Evolutionary conservation across 495 filamentous ascomycete species (phyloP), one percentile per base, ranked within the genome.

Genomic region (Neohortaea acidophila): DNA sequence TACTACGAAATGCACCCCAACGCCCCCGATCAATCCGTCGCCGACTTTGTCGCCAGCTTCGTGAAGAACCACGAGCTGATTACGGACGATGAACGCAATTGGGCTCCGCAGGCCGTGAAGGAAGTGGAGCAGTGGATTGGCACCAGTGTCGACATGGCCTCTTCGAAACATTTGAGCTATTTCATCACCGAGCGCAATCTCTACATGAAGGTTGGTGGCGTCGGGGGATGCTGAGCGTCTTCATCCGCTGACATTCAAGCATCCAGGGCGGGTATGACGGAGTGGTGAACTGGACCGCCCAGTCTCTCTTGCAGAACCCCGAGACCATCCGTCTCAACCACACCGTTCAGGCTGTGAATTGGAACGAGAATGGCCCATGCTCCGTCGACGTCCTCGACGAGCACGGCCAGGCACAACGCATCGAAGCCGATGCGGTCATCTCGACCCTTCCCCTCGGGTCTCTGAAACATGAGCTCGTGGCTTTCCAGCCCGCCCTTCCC

Each of bases 181-280:
- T 38, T 38, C 35, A 26, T 38, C 24, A 38, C 35, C 5, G 35
- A 38, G 35, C 35, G 35, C 35, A 38, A 38, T 21, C 24, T 38
- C 6, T 38, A 38, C 21, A 38, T 38, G 35, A 38, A 38, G 15
- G n/a, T n/a, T n/a, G n/a, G n/a, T n/a, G n/a, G n/a, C n/a, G n/a
- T n/a, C n/a, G n/a, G n/a, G n/a, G n/a, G n/a, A n/a, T n/a, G n/a
- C n/a, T n/a, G n/a, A n/a, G n/a, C n/a, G n/a, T n/a, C n/a, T n/a
- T n/a, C n/a, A n/a, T n/a, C n/a, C n/a, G n/a, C n/a, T n/a, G n/a
- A n/a, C n/a, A n/a, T n/a, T n/a, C n/a, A n/a, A n/a, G n/a, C n/a
- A n/a, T n/a, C n/a, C n/a, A n/a, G n/a, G 35, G 35, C 15, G 35
- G 35, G 13, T 38, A 38, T 14, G 35, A 38, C 35, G 12, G 14